Conservation (phyloP, 2,329 filamentous ascomycete genomes). For the Pseudonectria foliicola region DNA sequence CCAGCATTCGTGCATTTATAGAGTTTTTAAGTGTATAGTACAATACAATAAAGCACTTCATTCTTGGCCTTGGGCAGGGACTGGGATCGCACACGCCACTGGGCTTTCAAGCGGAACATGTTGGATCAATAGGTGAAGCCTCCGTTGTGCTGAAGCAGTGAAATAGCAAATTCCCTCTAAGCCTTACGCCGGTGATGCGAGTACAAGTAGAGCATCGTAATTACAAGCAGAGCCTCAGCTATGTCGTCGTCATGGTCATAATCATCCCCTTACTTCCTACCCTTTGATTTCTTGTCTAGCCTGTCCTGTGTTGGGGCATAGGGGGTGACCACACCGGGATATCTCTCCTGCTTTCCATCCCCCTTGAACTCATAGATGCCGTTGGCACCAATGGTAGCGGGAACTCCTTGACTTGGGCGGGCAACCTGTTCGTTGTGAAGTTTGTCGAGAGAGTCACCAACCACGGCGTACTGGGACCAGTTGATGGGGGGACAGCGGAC, state of each 20-base stretch:
- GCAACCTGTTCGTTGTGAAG: slow-evolving; percentile 73
- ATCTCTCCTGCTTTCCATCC: slow-evolving; percentile 36
- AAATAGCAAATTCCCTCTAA: slow-evolving; percentile 5
- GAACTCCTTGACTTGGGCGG: slow-evolving; percentile 52
- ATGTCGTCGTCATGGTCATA: slow-evolving; percentile 8
- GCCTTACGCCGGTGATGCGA: slow-evolving; percentile 5
- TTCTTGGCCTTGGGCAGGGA: too few relatives aligned
- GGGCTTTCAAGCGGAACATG: too few relatives aligned
- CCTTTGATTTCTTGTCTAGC: slow-evolving; percentile 32
- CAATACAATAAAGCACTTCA: too few relatives aligned
- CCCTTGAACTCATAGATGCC: slow-evolving; percentile 46
- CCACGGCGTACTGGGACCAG: slow-evolving; percentile 90
- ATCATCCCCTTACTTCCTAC: slow-evolving; percentile 22
- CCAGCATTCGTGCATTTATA: too few relatives aligned
- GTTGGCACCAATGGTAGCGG: slow-evolving; percentile 35
- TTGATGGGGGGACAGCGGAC: slow-evolving; percentile 85
- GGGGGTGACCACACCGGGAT: slow-evolving; percentile 48
- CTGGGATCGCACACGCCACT: too few relatives aligned
- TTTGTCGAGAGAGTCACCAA: slow-evolving; percentile 70
- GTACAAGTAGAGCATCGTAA: slow-evolving; percentile 1
- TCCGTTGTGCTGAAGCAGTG: too few relatives aligned
- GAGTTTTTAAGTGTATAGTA: too few relatives aligned
- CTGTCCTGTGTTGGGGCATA: slow-evolving; percentile 48
- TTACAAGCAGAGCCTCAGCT: slow-evolving; percentile 2
- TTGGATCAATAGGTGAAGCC: too few relatives aligned